A percentile compares a stretch with the other conserved stretches of the same genome.
Conservation (phyloP, 768 basidiomycete species). For the Ephemerocybe angulata region DNA sequence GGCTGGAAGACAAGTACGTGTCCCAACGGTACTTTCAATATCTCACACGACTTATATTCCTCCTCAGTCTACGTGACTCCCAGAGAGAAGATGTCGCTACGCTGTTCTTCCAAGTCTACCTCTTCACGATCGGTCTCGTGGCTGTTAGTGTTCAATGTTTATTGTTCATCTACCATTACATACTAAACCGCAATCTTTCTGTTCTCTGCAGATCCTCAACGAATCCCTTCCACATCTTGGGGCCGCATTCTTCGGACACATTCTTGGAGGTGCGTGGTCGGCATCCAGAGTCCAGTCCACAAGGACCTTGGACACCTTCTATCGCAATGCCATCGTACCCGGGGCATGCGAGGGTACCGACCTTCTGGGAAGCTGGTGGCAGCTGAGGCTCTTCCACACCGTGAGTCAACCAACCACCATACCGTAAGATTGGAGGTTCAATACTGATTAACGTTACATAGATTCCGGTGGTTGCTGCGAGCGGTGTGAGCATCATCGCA, state of each 20-base stretch:
- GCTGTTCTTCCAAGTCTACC: conserved; percentile 45
- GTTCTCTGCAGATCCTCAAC: conserved; percentile 36
- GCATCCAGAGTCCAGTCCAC: conserved; percentile 38
- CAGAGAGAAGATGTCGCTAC: conserved; percentile 48
- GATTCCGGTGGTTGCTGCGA: conserved; percentile 41
- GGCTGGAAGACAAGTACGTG: conserved; percentile 44
- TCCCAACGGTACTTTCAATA: not conserved
- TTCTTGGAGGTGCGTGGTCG: conserved; percentile 46
- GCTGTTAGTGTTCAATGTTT: conserved; percentile 34
- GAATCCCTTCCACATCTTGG: conserved; percentile 52
- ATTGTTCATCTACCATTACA: not conserved
- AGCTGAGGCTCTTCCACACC: conserved; percentile 26
- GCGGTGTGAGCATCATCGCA: conserved; percentile 32
- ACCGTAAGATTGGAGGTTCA: too few relatives aligned
- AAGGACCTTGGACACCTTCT: conserved; percentile 25
- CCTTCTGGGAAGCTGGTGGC: conserved; percentile 43
- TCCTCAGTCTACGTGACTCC: conserved; percentile 32
- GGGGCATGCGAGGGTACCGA: conserved; percentile 39
- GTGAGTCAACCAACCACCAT: too few relatives aligned
- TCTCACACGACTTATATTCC: not conserved
- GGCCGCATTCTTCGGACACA: conserved; percentile 43
- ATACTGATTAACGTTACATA: too few relatives aligned
- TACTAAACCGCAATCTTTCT: conserved; percentile 2
- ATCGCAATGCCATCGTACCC: conserved; percentile 31
- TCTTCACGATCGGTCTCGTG: conserved; percentile 40